These are phyloP conservation scores for Postia placenta DNA, from an alignment of 768 basidiomycete species.

Conservation along the genomic window DNA sequence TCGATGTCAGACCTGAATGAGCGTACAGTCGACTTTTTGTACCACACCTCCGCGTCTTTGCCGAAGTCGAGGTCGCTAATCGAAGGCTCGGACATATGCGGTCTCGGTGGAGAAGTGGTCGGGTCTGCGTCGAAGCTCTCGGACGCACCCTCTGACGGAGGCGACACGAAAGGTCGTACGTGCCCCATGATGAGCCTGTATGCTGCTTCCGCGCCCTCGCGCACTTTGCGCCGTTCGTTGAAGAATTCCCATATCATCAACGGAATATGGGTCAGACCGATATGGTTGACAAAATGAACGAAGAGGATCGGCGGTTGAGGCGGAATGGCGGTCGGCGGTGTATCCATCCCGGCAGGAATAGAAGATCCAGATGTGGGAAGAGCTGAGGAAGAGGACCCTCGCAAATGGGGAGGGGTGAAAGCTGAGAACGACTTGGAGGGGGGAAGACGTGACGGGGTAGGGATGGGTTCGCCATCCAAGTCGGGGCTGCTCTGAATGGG, in stretches of 20 bases:
- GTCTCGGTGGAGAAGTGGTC: conserved; percentile 13
- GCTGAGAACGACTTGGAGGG: conserved; percentile 25
- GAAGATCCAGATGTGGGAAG: conserved; percentile 14
- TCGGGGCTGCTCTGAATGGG: conserved; percentile 24
- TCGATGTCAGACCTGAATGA: conserved; percentile 49
- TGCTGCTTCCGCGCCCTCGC: conserved; percentile 74
- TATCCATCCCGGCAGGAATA: conserved; percentile 30
- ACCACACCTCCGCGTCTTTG: conserved; percentile 55
- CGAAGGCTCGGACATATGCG: conserved; percentile 12
- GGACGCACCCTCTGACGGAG: conserved; percentile 12
- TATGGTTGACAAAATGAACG: conserved; percentile 65
- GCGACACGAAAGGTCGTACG: conserved; percentile 48
- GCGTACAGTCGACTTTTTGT: conserved; percentile 53
- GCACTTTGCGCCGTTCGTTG: conserved; percentile 80
- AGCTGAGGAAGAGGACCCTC: conserved; percentile 18
- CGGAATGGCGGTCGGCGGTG: conserved; percentile 54
- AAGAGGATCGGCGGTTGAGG: conserved; percentile 75
- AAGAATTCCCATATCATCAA: conserved; percentile 91
- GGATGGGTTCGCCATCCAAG: conserved; percentile 33
- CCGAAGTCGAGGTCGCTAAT: conserved; percentile 70
- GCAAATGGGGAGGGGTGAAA: conserved; percentile 21
- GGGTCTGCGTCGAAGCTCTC: conserved; percentile 20
- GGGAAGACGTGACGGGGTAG: conserved; percentile 33
- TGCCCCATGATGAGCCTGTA: conserved; percentile 60
- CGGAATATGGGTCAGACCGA: conserved; percentile 82